These are phyloP conservation scores for Didymella keratinophila DNA, from an alignment of 2,329 filamentous ascomycete genomes.

Conservation along the genomic window DNA sequence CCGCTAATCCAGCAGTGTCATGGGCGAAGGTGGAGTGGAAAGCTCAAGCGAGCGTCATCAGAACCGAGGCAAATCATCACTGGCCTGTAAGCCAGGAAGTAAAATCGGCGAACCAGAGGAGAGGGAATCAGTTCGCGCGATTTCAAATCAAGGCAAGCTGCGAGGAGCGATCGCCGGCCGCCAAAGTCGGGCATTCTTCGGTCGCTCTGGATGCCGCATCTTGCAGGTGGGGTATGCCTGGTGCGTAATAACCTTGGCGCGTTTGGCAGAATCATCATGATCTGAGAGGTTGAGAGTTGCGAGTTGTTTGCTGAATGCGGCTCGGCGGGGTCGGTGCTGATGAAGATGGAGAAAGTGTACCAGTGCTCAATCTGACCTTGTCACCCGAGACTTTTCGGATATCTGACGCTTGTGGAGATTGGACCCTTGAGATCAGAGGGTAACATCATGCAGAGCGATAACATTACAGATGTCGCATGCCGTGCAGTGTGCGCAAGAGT, in stretches of 20 bases:
- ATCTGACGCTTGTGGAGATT: constrained; percentile 13
- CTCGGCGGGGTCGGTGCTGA: constrained; percentile 11
- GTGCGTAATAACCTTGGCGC: constrained; percentile 17
- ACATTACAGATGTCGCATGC: constrained; percentile 14
- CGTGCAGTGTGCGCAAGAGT: constrained; percentile 4
- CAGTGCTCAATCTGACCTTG: constrained; percentile 8
- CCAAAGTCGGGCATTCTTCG: constrained; percentile 44
- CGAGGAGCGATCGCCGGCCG: constrained; percentile 28
- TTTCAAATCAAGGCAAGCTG: constrained; percentile 29
- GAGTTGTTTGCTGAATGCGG: constrained; percentile 5
- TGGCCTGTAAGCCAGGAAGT: constrained; percentile 21
- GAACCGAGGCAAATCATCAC: constrained; percentile 27
- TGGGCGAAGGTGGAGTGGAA: constrained; percentile 18
- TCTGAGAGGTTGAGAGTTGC: constrained; percentile 17
- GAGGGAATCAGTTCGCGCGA: constrained; percentile 23
- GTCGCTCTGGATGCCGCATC: constrained; percentile 24
- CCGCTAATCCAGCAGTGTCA: constrained; percentile 20
- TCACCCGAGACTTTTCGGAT: constrained; percentile 8
- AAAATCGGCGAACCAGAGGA: constrained; percentile 17
- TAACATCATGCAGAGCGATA: constrained; percentile 18
- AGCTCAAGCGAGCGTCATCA: constrained; percentile 26
- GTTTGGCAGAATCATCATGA: constrained; percentile 30
- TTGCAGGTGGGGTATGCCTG: constrained; percentile 19
- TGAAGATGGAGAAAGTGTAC: constrained; percentile 16
- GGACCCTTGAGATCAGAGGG: constrained; percentile 9